Conservation (phyloP, 768 basidiomycete genomes). For the Mrakia frigida region DNA sequence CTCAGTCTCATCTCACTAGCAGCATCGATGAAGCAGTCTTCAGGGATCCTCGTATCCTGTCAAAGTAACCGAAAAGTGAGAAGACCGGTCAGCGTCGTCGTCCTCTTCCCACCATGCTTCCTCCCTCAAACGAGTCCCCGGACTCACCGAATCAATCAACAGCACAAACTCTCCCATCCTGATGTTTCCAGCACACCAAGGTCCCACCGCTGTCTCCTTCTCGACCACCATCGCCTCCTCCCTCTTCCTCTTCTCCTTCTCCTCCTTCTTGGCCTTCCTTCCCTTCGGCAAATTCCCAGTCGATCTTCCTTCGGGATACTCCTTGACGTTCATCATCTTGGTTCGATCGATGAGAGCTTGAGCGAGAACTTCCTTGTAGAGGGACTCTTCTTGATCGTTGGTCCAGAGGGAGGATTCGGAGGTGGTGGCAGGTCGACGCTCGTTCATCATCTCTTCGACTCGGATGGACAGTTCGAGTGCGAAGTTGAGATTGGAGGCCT, state of each 20-base stretch:
- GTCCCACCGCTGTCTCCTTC: slow-evolving; percentile 11
- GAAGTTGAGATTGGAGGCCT: slow-evolving; percentile 84
- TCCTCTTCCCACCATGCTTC: slow-evolving; percentile 56
- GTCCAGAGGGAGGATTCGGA: slow-evolving; percentile 50
- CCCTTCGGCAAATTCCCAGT: slow-evolving; percentile 8
- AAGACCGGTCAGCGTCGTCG: not conserved
- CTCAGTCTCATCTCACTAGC: slow-evolving; percentile 74
- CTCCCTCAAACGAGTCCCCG: too few relatives aligned
- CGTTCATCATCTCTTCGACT: slow-evolving; percentile 51
- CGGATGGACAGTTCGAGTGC: slow-evolving; percentile 62
- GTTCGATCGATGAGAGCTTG: slow-evolving; percentile 65
- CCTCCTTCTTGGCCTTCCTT: slow-evolving; percentile 1
- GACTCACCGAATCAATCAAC: not conserved
- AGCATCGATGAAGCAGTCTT: slow-evolving; percentile 82
- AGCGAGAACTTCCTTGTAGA: slow-evolving; percentile 63
- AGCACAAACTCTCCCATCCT: slow-evolving; percentile 49
- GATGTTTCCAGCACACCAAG: slow-evolving; percentile 64
- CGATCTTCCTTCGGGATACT: not conserved
- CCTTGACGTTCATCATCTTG: slow-evolving; percentile 46
- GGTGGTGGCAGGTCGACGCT: slow-evolving; percentile 46
- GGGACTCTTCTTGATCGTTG: slow-evolving; percentile 60
- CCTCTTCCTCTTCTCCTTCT: slow-evolving; percentile 15
- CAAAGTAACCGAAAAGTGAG: not conserved
- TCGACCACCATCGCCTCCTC: slow-evolving; percentile 6
- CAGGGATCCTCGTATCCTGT: slow-evolving; percentile 15